Conservation (phyloP, 345 rosid genomes). For the Moringa oleifera region DNA sequence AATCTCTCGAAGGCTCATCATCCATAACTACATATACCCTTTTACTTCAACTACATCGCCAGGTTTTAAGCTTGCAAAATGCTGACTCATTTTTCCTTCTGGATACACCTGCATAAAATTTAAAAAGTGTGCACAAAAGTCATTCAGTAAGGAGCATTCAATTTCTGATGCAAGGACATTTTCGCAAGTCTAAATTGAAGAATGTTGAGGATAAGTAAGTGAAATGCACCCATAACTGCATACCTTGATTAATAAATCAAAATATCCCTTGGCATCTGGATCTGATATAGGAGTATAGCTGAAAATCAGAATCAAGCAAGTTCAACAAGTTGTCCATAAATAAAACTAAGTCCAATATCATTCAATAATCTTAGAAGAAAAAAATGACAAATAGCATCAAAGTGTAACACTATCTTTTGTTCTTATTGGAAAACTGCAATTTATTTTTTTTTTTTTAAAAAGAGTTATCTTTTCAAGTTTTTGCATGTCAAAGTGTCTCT, state of each 20-base stretch:
- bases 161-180: not conserved
- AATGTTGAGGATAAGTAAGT: not conserved
- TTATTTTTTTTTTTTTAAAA: too few relatives aligned
- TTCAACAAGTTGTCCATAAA: not conserved
- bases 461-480: too few relatives aligned
- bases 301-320: conserved; percentile 13
- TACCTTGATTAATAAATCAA: conserved; percentile 93
- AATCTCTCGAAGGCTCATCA: not conserved
- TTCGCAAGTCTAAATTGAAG: conserved; percentile 1
- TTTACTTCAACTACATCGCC: conserved; percentile 89
- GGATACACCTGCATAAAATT: conserved; percentile 69
- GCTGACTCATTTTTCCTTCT: conserved; percentile 98
- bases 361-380: too few relatives aligned
- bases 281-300: conserved; percentile 97
- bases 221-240: conserved; percentile 1
- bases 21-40: conserved; percentile 48
- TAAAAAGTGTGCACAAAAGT: not conserved
- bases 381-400: too few relatives aligned
- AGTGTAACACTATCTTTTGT: too few relatives aligned
- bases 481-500: too few relatives aligned
- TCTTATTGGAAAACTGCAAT: too few relatives aligned
- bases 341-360: not conserved
- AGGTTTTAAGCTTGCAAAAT: conserved; percentile 87
- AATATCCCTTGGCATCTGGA: conserved; percentile 78
- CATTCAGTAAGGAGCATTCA: conserved; percentile 4